Conservation (phyloP, 1,284 basidiomycete genomes). For the Porphyrellus sp. region DNA sequence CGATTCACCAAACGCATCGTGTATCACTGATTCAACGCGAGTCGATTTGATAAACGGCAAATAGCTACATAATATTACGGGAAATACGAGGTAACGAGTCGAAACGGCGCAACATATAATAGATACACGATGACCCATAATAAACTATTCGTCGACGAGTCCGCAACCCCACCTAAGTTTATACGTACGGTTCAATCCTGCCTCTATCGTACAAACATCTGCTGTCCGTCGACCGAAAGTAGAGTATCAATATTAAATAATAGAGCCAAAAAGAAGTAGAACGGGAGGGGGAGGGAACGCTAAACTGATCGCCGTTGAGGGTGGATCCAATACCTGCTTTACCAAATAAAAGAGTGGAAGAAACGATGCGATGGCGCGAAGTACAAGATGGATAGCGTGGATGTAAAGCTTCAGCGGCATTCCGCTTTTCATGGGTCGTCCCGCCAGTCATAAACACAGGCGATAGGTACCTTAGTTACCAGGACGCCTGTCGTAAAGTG, state of each 20-base stretch:
- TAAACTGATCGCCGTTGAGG: neutral
- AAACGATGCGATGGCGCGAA: neutral
- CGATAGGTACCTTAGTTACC: neutral
- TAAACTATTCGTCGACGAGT: neutral
- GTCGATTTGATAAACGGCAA: no score
- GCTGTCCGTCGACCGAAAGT: neutral
- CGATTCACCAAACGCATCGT: no score
- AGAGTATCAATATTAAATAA: neutral
- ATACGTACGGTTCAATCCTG: neutral
- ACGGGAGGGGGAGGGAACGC: neutral
- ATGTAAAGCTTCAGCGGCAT: neutral
- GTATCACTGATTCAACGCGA: no score
- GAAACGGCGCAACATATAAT: neutral
- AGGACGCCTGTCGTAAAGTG: neutral
- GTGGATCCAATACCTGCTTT: neutral
- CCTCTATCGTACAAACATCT: no score
- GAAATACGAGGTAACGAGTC: no score
- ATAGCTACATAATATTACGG: no score
- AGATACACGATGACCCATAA: neutral
- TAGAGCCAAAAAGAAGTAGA: neutral
- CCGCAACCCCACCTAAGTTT: neutral
- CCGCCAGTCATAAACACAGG: neutral
- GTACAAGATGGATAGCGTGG: neutral
- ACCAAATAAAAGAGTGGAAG: neutral
- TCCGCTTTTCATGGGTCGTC: constrained; percentile 10